Evolutionary conservation across 2,329 filamentous ascomycete genomes (phyloP), one percentile per base, ranked within the genome.

Genomic region (Fusarium piperis): DNA sequence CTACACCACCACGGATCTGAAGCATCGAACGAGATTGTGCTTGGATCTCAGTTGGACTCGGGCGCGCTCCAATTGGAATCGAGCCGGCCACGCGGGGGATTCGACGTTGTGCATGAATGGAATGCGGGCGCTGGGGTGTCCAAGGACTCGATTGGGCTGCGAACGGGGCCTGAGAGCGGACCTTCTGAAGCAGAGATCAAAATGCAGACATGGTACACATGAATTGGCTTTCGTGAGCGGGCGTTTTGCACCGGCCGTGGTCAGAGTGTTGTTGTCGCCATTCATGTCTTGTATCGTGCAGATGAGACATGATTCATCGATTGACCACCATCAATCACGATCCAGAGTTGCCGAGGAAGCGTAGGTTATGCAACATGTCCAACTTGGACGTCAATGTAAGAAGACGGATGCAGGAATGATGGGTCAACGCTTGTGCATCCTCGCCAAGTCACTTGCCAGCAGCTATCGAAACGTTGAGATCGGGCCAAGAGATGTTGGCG

Each of bases 41-140:
- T 57, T 52, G 48, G 62, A 65, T 72, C 63, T 68, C 52, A 64
- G 59, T 71, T 65, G 44, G 41, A 38, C 57, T 62, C 46, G 20
- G 35, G 30, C 18, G n/a, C 35, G n/a, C 20, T 28, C 74, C 71
- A 76, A 76, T 76, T 74, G 71, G 71, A 71, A 73, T 11, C 11
- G 36, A 64, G 53, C 63, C 66, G 64, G 41, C 35, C 59, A 70
- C 63, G 67, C 65, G 64, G 62, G 48, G 51, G 58, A 72, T 69
- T 76, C 44, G 60, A 67, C 63, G 63, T 64, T 65, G 66, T 73
- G 62, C 64, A 70, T 67, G 62, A 67, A 65, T 64, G 70, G 62
- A 64, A 68, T 65, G 65, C 35, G 62, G 67, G 55, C 64, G 64
- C 67, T 59, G 57, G 44, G 35, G 57, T n/a, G 32, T 20, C 41